Evolutionary conservation across 2,329 filamentous ascomycete genomes (phyloP).

Genomic region (Rhytidhysteron rufulum): DNA sequence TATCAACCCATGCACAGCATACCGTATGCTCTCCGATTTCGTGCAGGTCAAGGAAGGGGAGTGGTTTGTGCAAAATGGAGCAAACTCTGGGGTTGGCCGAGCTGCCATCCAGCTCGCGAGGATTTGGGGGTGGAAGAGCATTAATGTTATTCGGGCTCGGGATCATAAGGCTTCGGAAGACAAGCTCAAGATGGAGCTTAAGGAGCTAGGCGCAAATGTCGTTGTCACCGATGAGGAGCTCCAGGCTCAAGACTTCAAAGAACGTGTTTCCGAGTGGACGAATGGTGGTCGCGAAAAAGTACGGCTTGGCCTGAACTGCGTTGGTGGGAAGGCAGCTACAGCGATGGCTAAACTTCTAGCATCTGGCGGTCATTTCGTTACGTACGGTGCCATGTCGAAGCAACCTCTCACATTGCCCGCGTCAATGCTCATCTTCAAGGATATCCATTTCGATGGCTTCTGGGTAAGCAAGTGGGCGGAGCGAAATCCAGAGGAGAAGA

Average conservation of each 20-base stretch:
- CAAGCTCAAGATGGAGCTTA: constrained; percentile 58
- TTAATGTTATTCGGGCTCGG: constrained; percentile 82
- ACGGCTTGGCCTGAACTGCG: constrained; percentile 83
- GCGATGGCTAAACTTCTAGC: constrained; percentile 70
- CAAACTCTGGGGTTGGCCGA: constrained; percentile 88
- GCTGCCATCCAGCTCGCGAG: constrained; percentile 84
- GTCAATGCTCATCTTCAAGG: constrained; percentile 86
- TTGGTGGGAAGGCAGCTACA: constrained; percentile 81
- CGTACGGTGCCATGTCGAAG: constrained; percentile 92
- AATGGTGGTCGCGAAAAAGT: constrained; percentile 68
- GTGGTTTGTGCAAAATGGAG: constrained; percentile 97
- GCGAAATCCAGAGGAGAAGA: constrained; percentile 67
- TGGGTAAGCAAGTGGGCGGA: constrained; percentile 93
- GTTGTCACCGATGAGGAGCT: constrained; percentile 62
- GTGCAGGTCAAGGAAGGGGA: constrained; percentile 65
- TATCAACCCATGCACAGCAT: constrained; percentile 92
- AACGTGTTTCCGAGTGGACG: constrained; percentile 62
- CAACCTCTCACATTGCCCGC: constrained; percentile 80
- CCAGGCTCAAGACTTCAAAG: constrained; percentile 59
- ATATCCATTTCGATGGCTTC: constrained; percentile 85
- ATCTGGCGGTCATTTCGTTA: constrained; percentile 71
- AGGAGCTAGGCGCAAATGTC: constrained; percentile 58
- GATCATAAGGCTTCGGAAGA: constrained; percentile 67
- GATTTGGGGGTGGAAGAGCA: constrained; percentile 83
- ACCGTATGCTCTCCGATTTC: constrained; percentile 86